A percentile compares a stretch with the other conserved stretches of the same genome.
Conservation (phyloP, 257 asterid species). For the Solanum stenotomum region DNA sequence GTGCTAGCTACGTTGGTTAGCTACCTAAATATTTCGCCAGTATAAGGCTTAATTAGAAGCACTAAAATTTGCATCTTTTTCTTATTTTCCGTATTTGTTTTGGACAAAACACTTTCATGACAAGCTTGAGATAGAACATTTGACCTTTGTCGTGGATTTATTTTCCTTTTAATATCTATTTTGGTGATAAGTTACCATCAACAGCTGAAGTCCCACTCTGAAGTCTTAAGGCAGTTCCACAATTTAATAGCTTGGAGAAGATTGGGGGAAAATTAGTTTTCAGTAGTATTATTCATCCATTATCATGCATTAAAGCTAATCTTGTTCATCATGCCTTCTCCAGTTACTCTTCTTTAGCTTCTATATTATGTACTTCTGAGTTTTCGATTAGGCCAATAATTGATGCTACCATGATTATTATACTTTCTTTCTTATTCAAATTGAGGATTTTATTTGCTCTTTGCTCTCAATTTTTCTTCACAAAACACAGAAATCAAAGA, state of each 20-base stretch:
- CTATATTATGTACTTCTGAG: background rate
- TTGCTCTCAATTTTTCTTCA: conserved; percentile 32
- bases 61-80: background rate
- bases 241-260: background rate
- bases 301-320: background rate
- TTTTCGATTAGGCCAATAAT: background rate
- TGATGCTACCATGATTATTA: background rate
- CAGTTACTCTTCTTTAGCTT: background rate
- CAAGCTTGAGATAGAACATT: background rate
- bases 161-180: background rate
- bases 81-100: background rate
- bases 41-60: background rate
- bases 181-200: background rate
- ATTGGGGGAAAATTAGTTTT: background rate
- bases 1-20: background rate
- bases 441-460: conserved; percentile 14
- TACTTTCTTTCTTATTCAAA: conserved; percentile 2
- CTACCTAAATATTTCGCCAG: background rate
- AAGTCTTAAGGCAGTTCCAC: background rate
- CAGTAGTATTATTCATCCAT: background rate
- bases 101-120: background rate
- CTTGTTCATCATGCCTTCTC: background rate
- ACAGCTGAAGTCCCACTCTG: background rate
- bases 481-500: conserved; percentile 85
- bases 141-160: background rate